phyloP scores from a whole-genome alignment of 2,329 filamentous ascomycete genomes.

The Verticillium nubilum region DNA sequence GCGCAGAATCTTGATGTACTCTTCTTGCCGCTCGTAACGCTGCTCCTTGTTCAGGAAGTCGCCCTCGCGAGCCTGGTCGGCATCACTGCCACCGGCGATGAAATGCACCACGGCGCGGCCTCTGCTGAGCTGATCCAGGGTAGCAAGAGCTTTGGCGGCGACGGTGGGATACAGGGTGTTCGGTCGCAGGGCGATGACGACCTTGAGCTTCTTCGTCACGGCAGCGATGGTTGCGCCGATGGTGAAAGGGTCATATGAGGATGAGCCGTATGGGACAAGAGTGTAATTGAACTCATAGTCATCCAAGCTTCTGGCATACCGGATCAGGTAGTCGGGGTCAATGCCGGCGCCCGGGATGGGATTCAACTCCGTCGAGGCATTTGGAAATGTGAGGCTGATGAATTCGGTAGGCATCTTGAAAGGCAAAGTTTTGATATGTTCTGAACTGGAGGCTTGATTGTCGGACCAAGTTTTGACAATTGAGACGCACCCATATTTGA shows the following conservation, averaged over 20 bases:
- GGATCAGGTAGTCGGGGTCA: conserved; percentile 49
- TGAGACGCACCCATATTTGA: not conserved
- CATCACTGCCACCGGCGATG: conserved; percentile 56
- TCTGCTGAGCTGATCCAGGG: conserved; percentile 52
- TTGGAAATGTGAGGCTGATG: conserved; percentile 53
- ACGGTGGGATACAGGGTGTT: conserved; percentile 59
- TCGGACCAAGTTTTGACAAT: too few relatives aligned
- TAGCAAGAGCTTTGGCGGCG: conserved; percentile 56
- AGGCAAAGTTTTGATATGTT: not conserved
- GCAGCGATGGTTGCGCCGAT: conserved; percentile 52
- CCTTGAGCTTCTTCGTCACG: conserved; percentile 51
- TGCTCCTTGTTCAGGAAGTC: conserved; percentile 54
- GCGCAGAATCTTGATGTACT: conserved; percentile 56
- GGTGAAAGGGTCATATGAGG: conserved; percentile 51
- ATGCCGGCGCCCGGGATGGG: conserved; percentile 46
- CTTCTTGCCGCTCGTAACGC: conserved; percentile 52
- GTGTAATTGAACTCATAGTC: conserved; percentile 59
- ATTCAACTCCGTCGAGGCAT: conserved; percentile 48
- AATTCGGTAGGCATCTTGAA: conserved; percentile 45
- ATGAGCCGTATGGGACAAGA: conserved; percentile 52
- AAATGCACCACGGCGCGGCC: conserved; percentile 58
- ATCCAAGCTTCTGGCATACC: conserved; percentile 52
- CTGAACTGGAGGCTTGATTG: too few relatives aligned
- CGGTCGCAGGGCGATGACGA: conserved; percentile 56
- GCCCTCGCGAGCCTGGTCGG: conserved; percentile 54